Evolutionary conservation across 2,329 filamentous ascomycete species (phyloP).

Genomic region (Talaromyces islandicus): DNA sequence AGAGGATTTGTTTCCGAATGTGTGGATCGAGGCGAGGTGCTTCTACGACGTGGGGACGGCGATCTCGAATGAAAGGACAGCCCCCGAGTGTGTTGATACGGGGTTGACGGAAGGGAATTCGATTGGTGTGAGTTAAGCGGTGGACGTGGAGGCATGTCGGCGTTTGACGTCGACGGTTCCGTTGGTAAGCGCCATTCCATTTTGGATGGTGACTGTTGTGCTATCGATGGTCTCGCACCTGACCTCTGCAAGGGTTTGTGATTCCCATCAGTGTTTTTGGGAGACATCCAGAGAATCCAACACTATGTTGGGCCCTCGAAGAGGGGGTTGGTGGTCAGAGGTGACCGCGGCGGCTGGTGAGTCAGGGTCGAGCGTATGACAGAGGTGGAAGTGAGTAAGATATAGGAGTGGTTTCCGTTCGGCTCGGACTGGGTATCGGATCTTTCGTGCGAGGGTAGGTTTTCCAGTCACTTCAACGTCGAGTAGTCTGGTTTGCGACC

Average conservation of each 20-base stretch:
- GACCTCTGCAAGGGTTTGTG: conserved; percentile 29
- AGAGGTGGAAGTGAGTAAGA: background rate
- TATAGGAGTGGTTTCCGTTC: background rate
- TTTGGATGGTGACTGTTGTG: conserved; percentile 31
- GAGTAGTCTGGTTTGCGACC: background rate
- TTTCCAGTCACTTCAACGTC: background rate
- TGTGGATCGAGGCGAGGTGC: conserved; percentile 81
- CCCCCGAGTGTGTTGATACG: conserved; percentile 79
- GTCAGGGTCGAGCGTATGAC: background rate
- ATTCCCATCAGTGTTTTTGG: conserved; percentile 36
- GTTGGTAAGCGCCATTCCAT: conserved; percentile 35
- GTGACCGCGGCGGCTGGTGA: conserved; percentile 8
- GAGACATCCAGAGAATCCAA: conserved; percentile 36
- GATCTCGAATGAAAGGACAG: conserved; percentile 73
- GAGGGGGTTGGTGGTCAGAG: conserved; percentile 6
- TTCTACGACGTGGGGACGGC: conserved; percentile 71
- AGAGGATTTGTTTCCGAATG: conserved; percentile 83
- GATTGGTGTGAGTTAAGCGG: conserved; percentile 61
- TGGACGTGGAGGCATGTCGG: conserved; percentile 38
- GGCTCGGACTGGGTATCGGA: background rate
- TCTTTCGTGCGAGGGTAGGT: background rate
- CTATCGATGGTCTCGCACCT: conserved; percentile 39
- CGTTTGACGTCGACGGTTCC: conserved; percentile 22
- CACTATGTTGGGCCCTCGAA: conserved; percentile 24
- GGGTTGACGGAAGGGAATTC: conserved; percentile 87